These are phyloP conservation scores for Thelonectria blattea DNA, from an alignment of 2,329 filamentous ascomycete genomes.

Conservation along the genomic window DNA sequence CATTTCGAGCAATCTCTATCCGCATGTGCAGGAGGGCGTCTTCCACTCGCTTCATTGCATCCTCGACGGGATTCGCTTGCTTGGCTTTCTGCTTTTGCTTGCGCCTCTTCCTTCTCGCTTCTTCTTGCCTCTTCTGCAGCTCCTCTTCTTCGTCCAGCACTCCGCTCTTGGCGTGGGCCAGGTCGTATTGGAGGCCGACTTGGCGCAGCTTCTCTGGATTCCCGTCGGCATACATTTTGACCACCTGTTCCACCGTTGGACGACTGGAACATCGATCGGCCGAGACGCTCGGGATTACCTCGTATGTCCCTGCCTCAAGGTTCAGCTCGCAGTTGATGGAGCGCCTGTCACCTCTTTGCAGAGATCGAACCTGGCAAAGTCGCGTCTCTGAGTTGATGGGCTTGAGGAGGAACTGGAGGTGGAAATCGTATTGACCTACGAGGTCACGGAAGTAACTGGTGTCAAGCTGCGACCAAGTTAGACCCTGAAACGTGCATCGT, in stretches of 20 bases:
- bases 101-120: constrained; percentile 36
- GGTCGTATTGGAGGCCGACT: constrained; percentile 64
- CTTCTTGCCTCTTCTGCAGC: constrained; percentile 38
- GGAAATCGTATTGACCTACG: constrained; percentile 51
- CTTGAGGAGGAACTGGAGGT: constrained; percentile 52
- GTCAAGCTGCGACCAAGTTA: constrained; percentile 45
- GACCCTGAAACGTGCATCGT: background rate
- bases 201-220: constrained; percentile 69
- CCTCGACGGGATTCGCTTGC: constrained; percentile 29
- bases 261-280: constrained; percentile 53
- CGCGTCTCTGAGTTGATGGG: constrained; percentile 17
- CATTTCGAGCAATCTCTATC: constrained; percentile 26
- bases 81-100: constrained; percentile 32
- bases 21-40: constrained; percentile 35
- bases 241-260: constrained; percentile 63
- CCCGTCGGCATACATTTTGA: constrained; percentile 52
- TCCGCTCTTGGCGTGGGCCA: constrained; percentile 65
- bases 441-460: constrained; percentile 53
- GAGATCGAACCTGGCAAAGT: constrained; percentile 32
- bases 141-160: constrained; percentile 56
- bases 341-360: constrained; percentile 56
- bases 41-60: constrained; percentile 38
- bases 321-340: constrained; percentile 75
- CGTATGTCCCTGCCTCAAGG: constrained; percentile 71
- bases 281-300: constrained; percentile 72